Evolutionary conservation across 768 basidiomycete species (phyloP), one percentile per base, ranked within the genome.

Genomic region (Lyophyllum decastes): DNA sequence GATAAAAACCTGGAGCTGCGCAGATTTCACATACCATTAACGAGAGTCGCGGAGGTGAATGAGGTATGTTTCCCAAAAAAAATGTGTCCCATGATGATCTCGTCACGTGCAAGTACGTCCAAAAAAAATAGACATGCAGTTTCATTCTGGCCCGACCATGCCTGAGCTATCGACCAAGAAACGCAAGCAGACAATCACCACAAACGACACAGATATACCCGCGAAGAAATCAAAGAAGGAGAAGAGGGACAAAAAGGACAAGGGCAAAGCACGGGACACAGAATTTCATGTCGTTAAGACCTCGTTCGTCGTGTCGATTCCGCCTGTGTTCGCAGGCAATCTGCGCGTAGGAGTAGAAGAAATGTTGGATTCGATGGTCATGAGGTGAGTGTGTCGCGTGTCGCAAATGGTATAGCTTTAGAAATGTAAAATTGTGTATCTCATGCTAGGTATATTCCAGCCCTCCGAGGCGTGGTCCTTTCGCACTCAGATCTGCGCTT

Each of bases 301-400:
- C n/a, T 81, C 83, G 27, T 76, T 95, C 54, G 75, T 81, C 24
- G 76, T 96, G 41, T 87, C 91, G 10, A 80, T 97, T 16, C 84
- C 95, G 26, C 95, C 95, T 1, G 79, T 89, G 43, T 96, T 94
- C 70, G 83, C 91, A 16, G 80, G 76, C 43, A 83, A 90, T 72
- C 82, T 88, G n/a, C 76, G 81, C 10, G 76, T 72, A 40, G 95
- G 95, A 7, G 91, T 85, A 17, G 85, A 89, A 67, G 94, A 98
- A 73, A 87, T 95, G 84, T 76, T 98, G 17, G 94, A 98, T 72
- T 92, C 91, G 8, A 90, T 97, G 90, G 75, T 96, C 14, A 96
- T 98, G 95, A 86, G 92, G 95, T 95, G 67, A 64, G 83, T 73
- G 30, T 25, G 30, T 24, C 46, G 5, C 52, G 17, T 48, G 21